Base-by-base conservation (phyloP, 768 basidiomycete species). In the Sarcomyxa edulis region DNA sequence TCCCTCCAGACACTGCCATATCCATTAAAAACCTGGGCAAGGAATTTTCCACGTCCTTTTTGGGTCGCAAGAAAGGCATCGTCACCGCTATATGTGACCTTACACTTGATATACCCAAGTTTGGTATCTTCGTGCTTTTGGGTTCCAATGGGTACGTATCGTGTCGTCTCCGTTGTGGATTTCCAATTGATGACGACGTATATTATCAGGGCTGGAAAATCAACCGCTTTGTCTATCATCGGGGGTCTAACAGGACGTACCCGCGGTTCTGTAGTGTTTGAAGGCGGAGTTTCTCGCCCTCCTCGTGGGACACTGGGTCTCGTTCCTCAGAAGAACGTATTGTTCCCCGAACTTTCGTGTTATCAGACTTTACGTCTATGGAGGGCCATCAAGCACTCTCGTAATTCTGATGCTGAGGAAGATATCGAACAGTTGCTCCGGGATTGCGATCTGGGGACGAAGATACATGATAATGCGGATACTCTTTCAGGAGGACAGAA, bases 301-400 rank as follows among this genome's bases (percentile, higher is more conserved):
- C 65, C 79, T 4, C 76, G 76, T 1, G 84, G 84, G 6, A 74
- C 73, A 0, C 54, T 90, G 12, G 86, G 87, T 2, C 80, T 90
- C 41, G 84, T 86, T 0, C 84, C 85, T 1, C 86, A 89, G 61
- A 87, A 84, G 62, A 88, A 90, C 48, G 85, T 90, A 4, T 65
- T 90, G 2, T 85, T 88, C 52, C 75, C 83, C 0, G 85, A 88
- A 38, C 60, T 90, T 14, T 72, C 79, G 1, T 88, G 84, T 52
- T 63, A 77, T 33, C 82, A 90, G 59, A 86, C 83, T 2, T 61
- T 89, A 11, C 65, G 69, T 1, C 71, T 89, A 21, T 89, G 85
- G 85, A 66, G 61, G 31, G 80, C 80, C 6, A 71, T 89, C 47
- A 90, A 90, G 53, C 69, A 70, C 58, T 75, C 74, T n/a, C 51